Percentiles rank a stretch among this genome's conserved stretches.
Evolutionary conservation across 805 yeast genomes (phyloP).

Genomic region (Candida morakotiae): DNA sequence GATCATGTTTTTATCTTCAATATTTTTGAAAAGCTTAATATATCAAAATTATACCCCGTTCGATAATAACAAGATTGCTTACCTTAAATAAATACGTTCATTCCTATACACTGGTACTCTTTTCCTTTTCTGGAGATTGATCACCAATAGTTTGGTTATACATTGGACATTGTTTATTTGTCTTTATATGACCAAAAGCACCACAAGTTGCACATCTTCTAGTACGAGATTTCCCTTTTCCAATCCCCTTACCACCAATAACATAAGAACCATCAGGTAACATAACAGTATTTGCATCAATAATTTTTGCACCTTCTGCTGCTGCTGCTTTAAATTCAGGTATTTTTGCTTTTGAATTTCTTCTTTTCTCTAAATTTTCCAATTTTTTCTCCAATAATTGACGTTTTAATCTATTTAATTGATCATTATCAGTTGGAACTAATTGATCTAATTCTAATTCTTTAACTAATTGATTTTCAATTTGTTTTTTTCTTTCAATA

Average conservation of each 20-base stretch:
- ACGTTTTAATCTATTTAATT: constrained; percentile 71
- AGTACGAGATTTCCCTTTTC: constrained; percentile 67
- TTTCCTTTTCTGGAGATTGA: background rate
- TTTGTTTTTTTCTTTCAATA: constrained; percentile 62
- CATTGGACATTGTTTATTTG: constrained; percentile 89
- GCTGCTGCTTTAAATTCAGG: constrained; percentile 36
- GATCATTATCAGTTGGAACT: constrained; percentile 77
- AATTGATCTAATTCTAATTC: constrained; percentile 71
- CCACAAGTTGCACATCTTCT: constrained; percentile 95
- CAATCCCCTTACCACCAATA: constrained; percentile 63
- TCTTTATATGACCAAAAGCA: constrained; percentile 89
- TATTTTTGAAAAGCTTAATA: too few relatives aligned
- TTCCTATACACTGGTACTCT: background rate
- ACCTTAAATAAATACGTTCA: too few relatives aligned
- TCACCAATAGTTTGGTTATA: constrained; percentile 42
- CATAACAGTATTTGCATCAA: constrained; percentile 40
- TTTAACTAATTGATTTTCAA: constrained; percentile 49
- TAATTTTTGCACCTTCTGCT: constrained; percentile 39
- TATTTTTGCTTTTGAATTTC: constrained; percentile 30
- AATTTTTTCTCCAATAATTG: constrained; percentile 77
- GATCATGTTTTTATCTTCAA: too few relatives aligned
- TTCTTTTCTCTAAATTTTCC: constrained; percentile 74
- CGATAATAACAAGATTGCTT: too few relatives aligned
- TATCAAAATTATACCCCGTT: too few relatives aligned
- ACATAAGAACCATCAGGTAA: constrained; percentile 43